Conservation (phyloP, 352 stramenopile species). For the Phytopythium mirpurense region DNA sequence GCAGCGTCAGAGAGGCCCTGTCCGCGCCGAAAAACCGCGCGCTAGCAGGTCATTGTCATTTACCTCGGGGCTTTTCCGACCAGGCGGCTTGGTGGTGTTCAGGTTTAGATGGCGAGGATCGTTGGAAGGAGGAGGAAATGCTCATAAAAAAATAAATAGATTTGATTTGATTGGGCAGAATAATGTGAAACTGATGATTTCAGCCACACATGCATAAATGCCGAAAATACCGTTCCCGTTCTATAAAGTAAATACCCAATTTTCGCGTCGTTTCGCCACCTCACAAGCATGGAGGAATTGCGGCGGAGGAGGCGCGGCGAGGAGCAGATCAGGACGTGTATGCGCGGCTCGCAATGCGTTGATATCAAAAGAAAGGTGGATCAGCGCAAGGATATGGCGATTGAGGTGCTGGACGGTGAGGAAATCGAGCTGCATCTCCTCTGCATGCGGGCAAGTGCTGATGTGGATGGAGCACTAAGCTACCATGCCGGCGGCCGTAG, state of each 20-base stretch:
- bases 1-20: not conserved
- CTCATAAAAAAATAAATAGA: no score
- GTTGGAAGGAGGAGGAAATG: no score
- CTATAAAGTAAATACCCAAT: no score
- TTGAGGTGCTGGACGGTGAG: not conserved
- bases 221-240: no score
- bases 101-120: constrained; percentile 8
- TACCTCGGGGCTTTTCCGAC: constrained; percentile 3
- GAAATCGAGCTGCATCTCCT: not conserved
- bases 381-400: not conserved
- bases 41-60: not conserved
- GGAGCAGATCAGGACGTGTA: not conserved
- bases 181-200: no score
- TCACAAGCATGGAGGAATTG: not conserved
- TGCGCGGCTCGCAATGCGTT: not conserved
- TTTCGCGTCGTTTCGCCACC: not conserved
- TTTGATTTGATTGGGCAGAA: no score
- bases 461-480: no score
- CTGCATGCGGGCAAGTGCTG: not conserved
- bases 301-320: not conserved
- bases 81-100: not conserved
- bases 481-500: not conserved
- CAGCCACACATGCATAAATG: no score
- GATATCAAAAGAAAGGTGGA: no score
- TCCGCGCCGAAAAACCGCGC: not conserved